Evolutionary conservation across 2,329 filamentous ascomycete species (phyloP).

Genomic region (Aspergillus quadrilineatus): DNA sequence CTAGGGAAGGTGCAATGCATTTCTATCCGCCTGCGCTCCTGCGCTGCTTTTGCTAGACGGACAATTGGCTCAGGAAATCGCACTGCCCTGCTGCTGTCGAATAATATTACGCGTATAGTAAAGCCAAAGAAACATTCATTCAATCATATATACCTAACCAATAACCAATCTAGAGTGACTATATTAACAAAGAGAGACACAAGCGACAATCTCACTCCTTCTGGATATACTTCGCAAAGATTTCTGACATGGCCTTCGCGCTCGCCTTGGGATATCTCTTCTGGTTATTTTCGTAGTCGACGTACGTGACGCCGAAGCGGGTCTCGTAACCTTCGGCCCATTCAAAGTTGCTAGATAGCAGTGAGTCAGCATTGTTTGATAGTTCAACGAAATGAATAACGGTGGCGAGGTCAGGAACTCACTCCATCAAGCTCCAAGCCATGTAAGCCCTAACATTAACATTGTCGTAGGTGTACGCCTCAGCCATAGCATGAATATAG

Average conservation of each 20-base stretch:
- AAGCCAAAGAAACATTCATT: not conserved
- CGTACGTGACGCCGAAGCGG: constrained; percentile 78
- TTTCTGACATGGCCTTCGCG: constrained; percentile 65
- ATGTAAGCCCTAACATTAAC: constrained; percentile 78
- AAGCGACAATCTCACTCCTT: constrained; percentile 46
- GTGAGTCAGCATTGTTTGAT: constrained; percentile 8
- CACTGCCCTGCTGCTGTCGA: too few relatives aligned
- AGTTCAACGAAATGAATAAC: not conserved
- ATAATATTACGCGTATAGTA: too few relatives aligned
- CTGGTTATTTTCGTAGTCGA: constrained; percentile 78
- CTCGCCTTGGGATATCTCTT: constrained; percentile 83
- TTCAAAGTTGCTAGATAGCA: constrained; percentile 67
- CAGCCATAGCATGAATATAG: constrained; percentile 74
- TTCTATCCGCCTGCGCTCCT: too few relatives aligned
- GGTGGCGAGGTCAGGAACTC: constrained; percentile 17
- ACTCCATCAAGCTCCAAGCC: constrained; percentile 85
- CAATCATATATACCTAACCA: not conserved
- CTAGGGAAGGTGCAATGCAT: too few relatives aligned
- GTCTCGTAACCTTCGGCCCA: constrained; percentile 92
- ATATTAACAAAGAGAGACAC: not conserved
- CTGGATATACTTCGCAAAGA: constrained; percentile 70
- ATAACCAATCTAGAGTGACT: not conserved
- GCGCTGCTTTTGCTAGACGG: too few relatives aligned
- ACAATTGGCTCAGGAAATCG: too few relatives aligned
- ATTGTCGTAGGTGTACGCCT: constrained; percentile 69